Evolutionary conservation across 768 basidiomycete genomes (phyloP), one percentile per base, ranked within the genome.

Genomic region (Lactifluus echinatus): DNA sequence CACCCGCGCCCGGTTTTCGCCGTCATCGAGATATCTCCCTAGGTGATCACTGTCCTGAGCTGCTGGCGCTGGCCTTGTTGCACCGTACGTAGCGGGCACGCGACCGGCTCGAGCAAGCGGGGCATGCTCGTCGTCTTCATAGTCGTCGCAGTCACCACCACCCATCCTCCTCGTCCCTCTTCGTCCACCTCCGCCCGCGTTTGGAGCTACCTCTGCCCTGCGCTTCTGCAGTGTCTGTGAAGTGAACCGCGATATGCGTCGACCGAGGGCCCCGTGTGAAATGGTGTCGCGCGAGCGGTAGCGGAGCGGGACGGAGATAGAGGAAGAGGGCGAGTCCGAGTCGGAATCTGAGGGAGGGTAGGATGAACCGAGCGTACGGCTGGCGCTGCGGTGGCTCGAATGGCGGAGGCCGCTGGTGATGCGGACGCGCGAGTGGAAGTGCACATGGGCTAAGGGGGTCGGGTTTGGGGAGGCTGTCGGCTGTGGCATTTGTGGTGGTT

Each of bases 261-360:
- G 76, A 10, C 82, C 82, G 19, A 88, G 72, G 4, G 85, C 79
- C 5, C 77, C 81, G 80, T 82, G 87, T 2, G 70, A 64, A 39
- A 74, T 76, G 49, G 79, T 75, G 55, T 82, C 70, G 59, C 75
- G 77, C 26, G 81, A 64, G 53, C 71, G 68, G 64, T 69, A 78
- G 47, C 82, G 85, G 23, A 92, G 74, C 17, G 89, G 90, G 1
- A 79, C 89, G 37, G 89, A 91, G 60, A 92, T 85, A 39, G 88
- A 89, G 2, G 89, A 90, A 4, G 87, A 89, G 3, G 78, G 79
- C 1, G 68, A 70, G 24, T 50, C 52, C 6, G 57, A 60, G 23
- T 50, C 60, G 56, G 44, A 54, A 54, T 31, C 34, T 10, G 39
- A 40, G 19, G 39, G 21, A 4, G 39, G 21, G 4, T 14, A 11